Evolutionary conservation across 306 rosid species (phyloP).

Genomic region (Cucurbita argyrosperma): DNA sequence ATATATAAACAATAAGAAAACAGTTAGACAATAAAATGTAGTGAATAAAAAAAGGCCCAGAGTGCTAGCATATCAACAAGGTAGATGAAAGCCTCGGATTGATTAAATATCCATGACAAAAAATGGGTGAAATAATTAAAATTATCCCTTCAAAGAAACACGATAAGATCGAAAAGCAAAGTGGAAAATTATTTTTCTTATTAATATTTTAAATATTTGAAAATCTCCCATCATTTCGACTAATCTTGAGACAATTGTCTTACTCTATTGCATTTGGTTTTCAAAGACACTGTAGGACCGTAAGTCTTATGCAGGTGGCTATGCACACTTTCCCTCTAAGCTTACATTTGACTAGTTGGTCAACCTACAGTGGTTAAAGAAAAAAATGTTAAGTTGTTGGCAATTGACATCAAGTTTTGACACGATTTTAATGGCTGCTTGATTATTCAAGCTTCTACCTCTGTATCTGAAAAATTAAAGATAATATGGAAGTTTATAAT

Average conservation of each 20-base stretch:
- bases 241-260: background rate
- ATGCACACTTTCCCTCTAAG: no score
- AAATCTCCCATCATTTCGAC: background rate
- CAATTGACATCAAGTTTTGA: no score
- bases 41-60: background rate
- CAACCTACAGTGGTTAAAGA: no score
- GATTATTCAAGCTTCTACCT: no score
- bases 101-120: background rate
- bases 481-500: no score
- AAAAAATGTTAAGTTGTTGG: no score
- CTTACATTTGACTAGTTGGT: no score
- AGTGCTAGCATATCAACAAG: background rate
- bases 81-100: background rate
- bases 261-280: no score
- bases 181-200: background rate
- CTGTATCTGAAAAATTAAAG: no score
- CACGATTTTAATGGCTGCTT: no score
- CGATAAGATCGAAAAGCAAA: background rate
- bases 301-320: no score
- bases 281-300: no score
- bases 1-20: background rate
- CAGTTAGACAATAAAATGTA: background rate
- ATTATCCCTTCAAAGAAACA: background rate
- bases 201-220: background rate
- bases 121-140: background rate